A percentile compares a stretch with the other conserved stretches of the same genome.
Evolutionary conservation across 169 alveolate species (phyloP).

Genomic region (Cyclospora cayetanensis): DNA sequence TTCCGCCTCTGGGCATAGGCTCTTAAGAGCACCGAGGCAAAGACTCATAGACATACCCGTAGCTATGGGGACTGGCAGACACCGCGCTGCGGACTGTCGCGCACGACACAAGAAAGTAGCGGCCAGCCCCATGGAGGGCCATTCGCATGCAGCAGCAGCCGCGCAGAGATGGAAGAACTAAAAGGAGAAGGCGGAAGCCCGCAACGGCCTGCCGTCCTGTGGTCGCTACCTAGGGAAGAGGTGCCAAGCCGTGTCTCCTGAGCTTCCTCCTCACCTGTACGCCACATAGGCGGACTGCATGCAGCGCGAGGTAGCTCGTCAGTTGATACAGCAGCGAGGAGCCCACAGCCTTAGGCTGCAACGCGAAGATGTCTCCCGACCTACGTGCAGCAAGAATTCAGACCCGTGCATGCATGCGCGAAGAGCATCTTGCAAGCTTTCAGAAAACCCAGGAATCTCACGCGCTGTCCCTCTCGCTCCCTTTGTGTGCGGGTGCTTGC

Average conservation of each 20-base stretch:
- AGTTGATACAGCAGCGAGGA: conserved; percentile 83
- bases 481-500: background rate
- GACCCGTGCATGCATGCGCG: background rate
- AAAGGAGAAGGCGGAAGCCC: background rate
- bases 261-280: background rate
- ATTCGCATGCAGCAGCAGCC: too few relatives aligned
- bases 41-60: conserved; percentile 91
- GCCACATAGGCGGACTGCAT: conserved; percentile 81
- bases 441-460: background rate
- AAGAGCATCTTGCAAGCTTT: background rate
- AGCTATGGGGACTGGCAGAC: conserved; percentile 85
- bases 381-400: too few relatives aligned
- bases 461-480: background rate
- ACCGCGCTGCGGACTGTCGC: background rate
- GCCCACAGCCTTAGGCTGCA: conserved; percentile 93
- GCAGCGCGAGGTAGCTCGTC: conserved; percentile 82
- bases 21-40: conserved; percentile 80
- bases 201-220: background rate
- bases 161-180: too few relatives aligned
- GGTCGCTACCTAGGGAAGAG: background rate
- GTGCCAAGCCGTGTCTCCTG: background rate
- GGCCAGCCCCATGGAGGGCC: too few relatives aligned
- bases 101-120: too few relatives aligned
- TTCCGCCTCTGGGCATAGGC: conserved; percentile 73
- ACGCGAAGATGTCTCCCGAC: conserved; percentile 89